Evolutionary conservation across 2,329 filamentous ascomycete species (phyloP).

Genomic region (Sphaceloma murrayae): DNA sequence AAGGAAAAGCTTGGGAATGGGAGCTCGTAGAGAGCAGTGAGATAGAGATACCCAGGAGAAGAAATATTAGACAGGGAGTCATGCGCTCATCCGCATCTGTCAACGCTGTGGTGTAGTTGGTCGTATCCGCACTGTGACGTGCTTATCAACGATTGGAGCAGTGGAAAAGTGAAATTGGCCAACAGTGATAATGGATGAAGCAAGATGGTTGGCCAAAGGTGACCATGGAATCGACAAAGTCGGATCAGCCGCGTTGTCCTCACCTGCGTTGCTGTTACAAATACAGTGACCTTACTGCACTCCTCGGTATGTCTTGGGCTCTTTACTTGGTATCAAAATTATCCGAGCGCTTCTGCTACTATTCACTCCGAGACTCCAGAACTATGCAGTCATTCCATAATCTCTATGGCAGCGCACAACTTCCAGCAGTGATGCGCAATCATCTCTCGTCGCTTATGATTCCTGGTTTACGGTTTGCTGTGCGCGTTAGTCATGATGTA

Average conservation of each 20-base stretch:
- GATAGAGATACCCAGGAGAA: slow-evolving; percentile 10
- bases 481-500: neutral
- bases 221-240: too few relatives aligned
- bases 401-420: too few relatives aligned
- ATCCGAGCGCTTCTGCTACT: slow-evolving; percentile 2
- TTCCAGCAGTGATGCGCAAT: too few relatives aligned
- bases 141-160: neutral
- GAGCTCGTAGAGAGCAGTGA: neutral
- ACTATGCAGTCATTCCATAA: slow-evolving; percentile 3
- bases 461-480: slow-evolving; percentile 17
- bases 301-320: too few relatives aligned
- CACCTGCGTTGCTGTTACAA: too few relatives aligned
- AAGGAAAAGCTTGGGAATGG: slow-evolving; percentile 25
- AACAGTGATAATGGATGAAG: too few relatives aligned
- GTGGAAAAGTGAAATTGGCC: too few relatives aligned
- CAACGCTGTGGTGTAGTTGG: too few relatives aligned
- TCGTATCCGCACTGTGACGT: neutral
- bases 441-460: slow-evolving; percentile 4
- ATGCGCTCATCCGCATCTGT: neutral
- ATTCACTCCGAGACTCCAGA: slow-evolving; percentile 1
- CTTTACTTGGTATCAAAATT: slow-evolving; percentile 12
- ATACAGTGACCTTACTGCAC: too few relatives aligned
- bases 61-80: neutral
- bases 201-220: too few relatives aligned
- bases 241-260: too few relatives aligned